These are phyloP conservation scores for Penicillium cosmopolitanum DNA, from an alignment of 495 filamentous ascomycete species.

Conservation along the genomic window DNA sequence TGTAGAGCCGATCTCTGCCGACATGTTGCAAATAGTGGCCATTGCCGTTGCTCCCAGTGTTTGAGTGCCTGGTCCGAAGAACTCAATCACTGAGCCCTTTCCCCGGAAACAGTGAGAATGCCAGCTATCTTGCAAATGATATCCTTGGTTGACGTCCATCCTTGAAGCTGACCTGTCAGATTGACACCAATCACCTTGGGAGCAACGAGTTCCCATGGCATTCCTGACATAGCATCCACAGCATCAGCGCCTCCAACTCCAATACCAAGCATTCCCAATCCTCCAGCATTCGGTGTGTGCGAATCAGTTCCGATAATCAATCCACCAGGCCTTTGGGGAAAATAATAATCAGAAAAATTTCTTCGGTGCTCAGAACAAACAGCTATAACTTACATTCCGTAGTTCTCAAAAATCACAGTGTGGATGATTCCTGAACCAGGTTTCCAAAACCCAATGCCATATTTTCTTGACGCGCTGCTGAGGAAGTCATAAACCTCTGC, in stretches of 20 bases:
- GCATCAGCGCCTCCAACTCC: slow-evolving; percentile 93
- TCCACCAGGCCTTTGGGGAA: slow-evolving; percentile 69
- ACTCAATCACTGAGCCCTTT: slow-evolving; percentile 87
- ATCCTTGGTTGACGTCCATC: slow-evolving; percentile 84
- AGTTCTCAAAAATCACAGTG: slow-evolving; percentile 92
- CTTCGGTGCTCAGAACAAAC: too few relatives aligned
- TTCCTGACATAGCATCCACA: slow-evolving; percentile 89
- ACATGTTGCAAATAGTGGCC: slow-evolving; percentile 68
- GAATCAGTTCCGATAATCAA: slow-evolving; percentile 92
- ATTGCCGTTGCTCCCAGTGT: slow-evolving; percentile 58
- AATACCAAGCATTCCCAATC: slow-evolving; percentile 85
- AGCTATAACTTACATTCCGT: slow-evolving; percentile 59
- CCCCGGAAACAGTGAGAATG: slow-evolving; percentile 90
- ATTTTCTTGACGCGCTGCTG: slow-evolving; percentile 83
- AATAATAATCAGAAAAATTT: not conserved
- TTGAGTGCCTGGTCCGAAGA: slow-evolving; percentile 75
- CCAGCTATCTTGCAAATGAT: slow-evolving; percentile 91
- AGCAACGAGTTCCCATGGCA: slow-evolving; percentile 91
- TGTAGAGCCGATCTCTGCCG: slow-evolving; percentile 84
- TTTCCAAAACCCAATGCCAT: slow-evolving; percentile 94
- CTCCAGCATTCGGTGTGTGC: slow-evolving; percentile 90
- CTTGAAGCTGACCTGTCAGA: slow-evolving; percentile 76
- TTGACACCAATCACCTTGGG: slow-evolving; percentile 88
- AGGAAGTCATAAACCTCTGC: slow-evolving; percentile 96
- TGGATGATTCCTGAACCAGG: slow-evolving; percentile 95